Base-by-base conservation (phyloP, 192 early-diverging fungal species). In the Podila verticillata region DNA sequence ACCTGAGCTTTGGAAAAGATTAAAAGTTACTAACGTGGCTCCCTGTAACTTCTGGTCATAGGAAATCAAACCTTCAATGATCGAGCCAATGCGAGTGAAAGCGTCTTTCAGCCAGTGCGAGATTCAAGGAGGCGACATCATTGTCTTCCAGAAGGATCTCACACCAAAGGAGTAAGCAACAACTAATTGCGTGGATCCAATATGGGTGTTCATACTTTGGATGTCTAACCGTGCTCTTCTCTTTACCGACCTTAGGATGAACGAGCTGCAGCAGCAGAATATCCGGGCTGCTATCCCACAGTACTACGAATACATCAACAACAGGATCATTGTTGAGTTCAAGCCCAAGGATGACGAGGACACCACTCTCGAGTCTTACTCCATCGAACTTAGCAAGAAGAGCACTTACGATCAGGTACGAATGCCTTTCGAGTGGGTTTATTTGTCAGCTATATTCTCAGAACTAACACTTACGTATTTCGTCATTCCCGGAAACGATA, bases 41-140 rank as follows among this genome's bases (percentile, higher is more conserved):
- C 4, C 12, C 12, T 15, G 17, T 15, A 44, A 44, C 17, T 44
- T 15, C 39, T 44, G 12, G 15, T 65, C 60, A 4, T 73, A 95
- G 87, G 98, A 99, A 84, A 91, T 99, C 68, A 97, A 98, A 86
- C 96, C 98, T 0, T 87, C 86, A 9, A 92, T 97, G 93, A 93
- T 99, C 51, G 96, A 98, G 58, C 68, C 72, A 28, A 89, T 95
- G 84, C 90, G 94, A 64, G 34, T 71, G 15, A 82, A 86, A 39
- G 31, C 65, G 34, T 93, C 93, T 2, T 97, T 96, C 80, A 54
- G 60, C 2, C 62, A 82, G 35, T 91, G 93, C 17, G 98, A 99
- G 78, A 90, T 99, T 59, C 92, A 95, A 75, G 93, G 93, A 63
- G 98, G 98, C 34, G 98, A 99, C 75, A 98, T 99, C 65, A 89